Evolutionary conservation across 1,284 basidiomycete species (phyloP).

Genomic region (Ceratobasidium theobromae): DNA sequence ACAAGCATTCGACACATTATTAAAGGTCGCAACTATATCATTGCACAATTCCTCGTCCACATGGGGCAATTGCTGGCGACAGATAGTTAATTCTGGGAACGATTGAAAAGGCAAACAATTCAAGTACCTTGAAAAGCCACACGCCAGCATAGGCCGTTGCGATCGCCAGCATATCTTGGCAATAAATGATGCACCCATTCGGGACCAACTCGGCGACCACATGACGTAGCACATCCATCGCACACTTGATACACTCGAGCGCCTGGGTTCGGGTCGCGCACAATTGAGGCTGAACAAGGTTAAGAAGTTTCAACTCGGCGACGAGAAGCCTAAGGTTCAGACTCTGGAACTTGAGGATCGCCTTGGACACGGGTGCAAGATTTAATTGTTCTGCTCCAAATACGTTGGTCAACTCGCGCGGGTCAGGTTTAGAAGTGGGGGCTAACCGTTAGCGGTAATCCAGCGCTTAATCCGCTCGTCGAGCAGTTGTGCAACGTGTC

Average conservation of each 20-base stretch:
- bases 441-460: constrained; percentile 5
- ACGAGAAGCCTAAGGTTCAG: constrained; percentile 19
- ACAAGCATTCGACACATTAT: background rate
- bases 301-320: constrained; percentile 2
- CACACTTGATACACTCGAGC: constrained; percentile 26
- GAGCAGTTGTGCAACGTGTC: constrained; percentile 4
- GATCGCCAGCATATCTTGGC: constrained; percentile 10
- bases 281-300: constrained; percentile 9
- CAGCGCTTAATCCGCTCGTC: constrained; percentile 14
- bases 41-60: constrained; percentile 14
- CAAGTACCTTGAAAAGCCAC: constrained; percentile 14
- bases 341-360: constrained; percentile 1
- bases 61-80: constrained; percentile 12
- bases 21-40: background rate
- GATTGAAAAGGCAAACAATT: background rate
- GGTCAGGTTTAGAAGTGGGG: too few species aligned
- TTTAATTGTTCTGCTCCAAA: background rate
- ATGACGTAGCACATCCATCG: constrained; percentile 9
- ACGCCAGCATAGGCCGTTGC: constrained; percentile 13
- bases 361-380: constrained; percentile 10
- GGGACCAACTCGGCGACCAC: constrained; percentile 1
- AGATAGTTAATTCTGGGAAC: background rate
- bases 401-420: background rate
- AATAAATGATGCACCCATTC: constrained; percentile 5
- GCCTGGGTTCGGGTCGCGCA: constrained; percentile 9